Conservation (phyloP, 805 yeast genomes). For the Candida lessepsii region DNA sequence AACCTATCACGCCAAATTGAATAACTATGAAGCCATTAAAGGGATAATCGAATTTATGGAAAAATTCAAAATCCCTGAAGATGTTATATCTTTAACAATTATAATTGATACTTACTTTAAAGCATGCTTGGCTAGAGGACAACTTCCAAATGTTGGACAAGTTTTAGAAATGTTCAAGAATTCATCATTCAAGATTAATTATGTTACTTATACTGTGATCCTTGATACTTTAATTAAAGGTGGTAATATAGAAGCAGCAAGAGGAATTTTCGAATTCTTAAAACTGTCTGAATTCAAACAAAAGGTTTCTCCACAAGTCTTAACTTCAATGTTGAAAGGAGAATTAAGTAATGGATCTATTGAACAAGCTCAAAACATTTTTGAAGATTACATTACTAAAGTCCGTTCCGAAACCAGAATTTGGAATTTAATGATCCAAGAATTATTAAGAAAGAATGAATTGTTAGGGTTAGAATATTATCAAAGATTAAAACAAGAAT, state of each 20-base stretch:
- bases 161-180: conserved; percentile 42
- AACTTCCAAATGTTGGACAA: conserved; percentile 38
- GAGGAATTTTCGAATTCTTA: conserved; percentile 41
- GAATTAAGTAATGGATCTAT: conserved; percentile 44
- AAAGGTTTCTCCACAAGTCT: conserved; percentile 31
- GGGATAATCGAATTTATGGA: conserved; percentile 47
- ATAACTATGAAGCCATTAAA: conserved; percentile 48
- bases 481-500: conserved; percentile 28
- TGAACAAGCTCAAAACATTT: conserved; percentile 29
- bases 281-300: conserved; percentile 17
- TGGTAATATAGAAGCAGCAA: conserved; percentile 52
- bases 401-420: conserved; percentile 35
- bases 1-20: conserved; percentile 35
- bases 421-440: conserved; percentile 41
- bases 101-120: conserved; percentile 56
- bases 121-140: conserved; percentile 41
- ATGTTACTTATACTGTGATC: conserved; percentile 49
- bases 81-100: conserved; percentile 61
- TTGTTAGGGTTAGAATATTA: conserved; percentile 43
- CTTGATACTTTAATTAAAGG: conserved; percentile 52
- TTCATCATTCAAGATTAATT: conserved; percentile 31
- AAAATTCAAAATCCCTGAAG: conserved; percentile 45
- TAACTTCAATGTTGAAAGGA: conserved; percentile 47
- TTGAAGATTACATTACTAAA: conserved; percentile 31
- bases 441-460: conserved; percentile 30